Conservation (phyloP, 1,139 yeast genomes). For the Yamadazyma dushanensis region DNA sequence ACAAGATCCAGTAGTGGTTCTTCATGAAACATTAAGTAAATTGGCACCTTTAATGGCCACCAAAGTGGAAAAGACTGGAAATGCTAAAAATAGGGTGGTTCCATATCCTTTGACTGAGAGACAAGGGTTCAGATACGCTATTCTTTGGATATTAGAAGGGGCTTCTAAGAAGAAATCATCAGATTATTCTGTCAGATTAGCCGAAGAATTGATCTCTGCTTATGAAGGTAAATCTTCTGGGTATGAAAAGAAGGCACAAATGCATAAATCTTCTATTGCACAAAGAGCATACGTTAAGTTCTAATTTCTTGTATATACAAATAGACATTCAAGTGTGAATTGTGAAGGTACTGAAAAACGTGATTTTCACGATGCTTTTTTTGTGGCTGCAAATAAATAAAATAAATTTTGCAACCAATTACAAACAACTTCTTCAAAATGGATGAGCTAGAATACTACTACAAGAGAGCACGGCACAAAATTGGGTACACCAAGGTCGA, state of each 20-base stretch:
- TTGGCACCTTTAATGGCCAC: conserved; percentile 85
- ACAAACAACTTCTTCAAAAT: conserved; percentile 4
- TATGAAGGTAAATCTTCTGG: conserved; percentile 79
- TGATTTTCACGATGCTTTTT: too few species aligned
- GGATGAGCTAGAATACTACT: conserved; percentile 12
- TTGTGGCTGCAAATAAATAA: conserved; percentile 9
- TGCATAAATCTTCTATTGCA: conserved; percentile 83
- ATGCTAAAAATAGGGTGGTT: conserved; percentile 76
- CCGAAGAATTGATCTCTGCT: conserved; percentile 84
- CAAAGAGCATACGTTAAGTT: conserved; percentile 72
- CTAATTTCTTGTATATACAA: conserved; percentile 16
- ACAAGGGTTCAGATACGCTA: conserved; percentile 84
- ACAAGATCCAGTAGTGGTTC: conserved; percentile 72
- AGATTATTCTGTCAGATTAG: conserved; percentile 83
- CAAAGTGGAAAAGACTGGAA: conserved; percentile 78
- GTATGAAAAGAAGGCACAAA: conserved; percentile 76
- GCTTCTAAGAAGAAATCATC: conserved; percentile 75
- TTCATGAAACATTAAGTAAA: conserved; percentile 73
- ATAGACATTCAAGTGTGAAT: neutral
- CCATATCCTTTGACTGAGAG: conserved; percentile 83
- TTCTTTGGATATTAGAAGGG: conserved; percentile 87
- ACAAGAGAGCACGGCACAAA: conserved; percentile 25
- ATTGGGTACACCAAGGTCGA: conserved; percentile 35
- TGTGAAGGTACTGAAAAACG: too few species aligned
- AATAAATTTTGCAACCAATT: conserved; percentile 1